phyloP scores from a whole-genome alignment of 176 grass and related monocot species.

The Ampelocalamus luodianensis region DNA sequence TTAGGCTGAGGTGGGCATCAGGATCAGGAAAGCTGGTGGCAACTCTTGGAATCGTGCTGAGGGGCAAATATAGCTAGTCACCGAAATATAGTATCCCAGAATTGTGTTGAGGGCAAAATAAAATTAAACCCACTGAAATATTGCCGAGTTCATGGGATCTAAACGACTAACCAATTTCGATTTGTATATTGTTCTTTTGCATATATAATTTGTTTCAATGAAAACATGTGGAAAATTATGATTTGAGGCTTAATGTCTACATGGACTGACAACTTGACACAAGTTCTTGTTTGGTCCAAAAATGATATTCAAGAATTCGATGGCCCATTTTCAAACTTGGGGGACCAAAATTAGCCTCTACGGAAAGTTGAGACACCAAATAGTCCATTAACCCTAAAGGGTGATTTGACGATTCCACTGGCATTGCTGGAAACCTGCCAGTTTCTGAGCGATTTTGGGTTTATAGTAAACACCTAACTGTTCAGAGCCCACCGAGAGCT shows the following conservation, averaged over 20 bases:
- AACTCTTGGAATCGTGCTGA: not conserved
- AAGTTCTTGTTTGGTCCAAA: not conserved
- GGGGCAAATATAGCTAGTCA: not conserved
- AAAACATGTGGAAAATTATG: not conserved
- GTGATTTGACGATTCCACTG: not conserved
- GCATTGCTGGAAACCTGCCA: not conserved
- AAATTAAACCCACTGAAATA: not conserved
- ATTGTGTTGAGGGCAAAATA: not conserved
- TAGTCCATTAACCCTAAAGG: not conserved
- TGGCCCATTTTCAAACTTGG: not conserved
- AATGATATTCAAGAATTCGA: not conserved
- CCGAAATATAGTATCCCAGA: not conserved
- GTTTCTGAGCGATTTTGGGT: not conserved
- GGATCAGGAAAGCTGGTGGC: not conserved
- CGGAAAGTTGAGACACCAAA: not conserved
- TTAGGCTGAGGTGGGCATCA: not conserved
- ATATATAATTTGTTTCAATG: not conserved
- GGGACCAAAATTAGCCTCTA: not conserved
- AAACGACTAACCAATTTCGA: not conserved
- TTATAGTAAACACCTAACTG: not conserved
- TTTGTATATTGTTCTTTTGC: not conserved
- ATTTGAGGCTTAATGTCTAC: not conserved
- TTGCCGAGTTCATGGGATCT: not conserved
- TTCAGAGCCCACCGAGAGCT: not conserved
- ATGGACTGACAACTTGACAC: not conserved